These are phyloP conservation scores for Oligophagozyma castellii DNA, from an alignment of 1,139 yeast genomes.

Conservation along the genomic window DNA sequence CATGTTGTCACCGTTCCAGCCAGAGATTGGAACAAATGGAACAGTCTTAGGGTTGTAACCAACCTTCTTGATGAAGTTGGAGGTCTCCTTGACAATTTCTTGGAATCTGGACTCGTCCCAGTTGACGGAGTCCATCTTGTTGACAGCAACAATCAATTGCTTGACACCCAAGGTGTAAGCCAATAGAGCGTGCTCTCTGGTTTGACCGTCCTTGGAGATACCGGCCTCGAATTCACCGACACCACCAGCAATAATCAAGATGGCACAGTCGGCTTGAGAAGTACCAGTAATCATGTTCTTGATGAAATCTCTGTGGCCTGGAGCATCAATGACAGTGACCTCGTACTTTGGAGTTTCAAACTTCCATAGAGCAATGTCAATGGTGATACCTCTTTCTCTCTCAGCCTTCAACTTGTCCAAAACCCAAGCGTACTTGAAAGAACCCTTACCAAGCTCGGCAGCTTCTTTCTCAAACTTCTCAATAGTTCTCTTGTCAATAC, in stretches of 20 bases:
- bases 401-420: conserved; percentile 95
- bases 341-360: conserved; percentile 92
- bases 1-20: conserved; percentile 95
- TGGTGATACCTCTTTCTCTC: conserved; percentile 96
- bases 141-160: conserved; percentile 78
- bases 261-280: conserved; percentile 95
- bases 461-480: conserved; percentile 99
- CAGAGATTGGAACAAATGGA: conserved; percentile 89
- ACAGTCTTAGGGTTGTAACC: conserved; percentile 89
- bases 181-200: conserved; percentile 94
- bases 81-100: conserved; percentile 72
- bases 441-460: conserved; percentile 96
- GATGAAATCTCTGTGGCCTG: conserved; percentile 97
- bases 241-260: conserved; percentile 92
- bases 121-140: conserved; percentile 89
- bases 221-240: conserved; percentile 99
- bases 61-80: conserved; percentile 85
- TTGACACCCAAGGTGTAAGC: conserved; percentile 98
- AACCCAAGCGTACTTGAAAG: conserved; percentile 98
- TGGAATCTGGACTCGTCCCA: conserved; percentile 74
- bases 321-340: conserved; percentile 88
- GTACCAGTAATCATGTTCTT: conserved; percentile 91
- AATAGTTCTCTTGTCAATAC: conserved; percentile 92
- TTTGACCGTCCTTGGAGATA: conserved; percentile 97
- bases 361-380: conserved; percentile 90